phyloP scores from a whole-genome alignment of 495 filamentous ascomycete genomes.

The Tuber microsphaerosporum region DNA sequence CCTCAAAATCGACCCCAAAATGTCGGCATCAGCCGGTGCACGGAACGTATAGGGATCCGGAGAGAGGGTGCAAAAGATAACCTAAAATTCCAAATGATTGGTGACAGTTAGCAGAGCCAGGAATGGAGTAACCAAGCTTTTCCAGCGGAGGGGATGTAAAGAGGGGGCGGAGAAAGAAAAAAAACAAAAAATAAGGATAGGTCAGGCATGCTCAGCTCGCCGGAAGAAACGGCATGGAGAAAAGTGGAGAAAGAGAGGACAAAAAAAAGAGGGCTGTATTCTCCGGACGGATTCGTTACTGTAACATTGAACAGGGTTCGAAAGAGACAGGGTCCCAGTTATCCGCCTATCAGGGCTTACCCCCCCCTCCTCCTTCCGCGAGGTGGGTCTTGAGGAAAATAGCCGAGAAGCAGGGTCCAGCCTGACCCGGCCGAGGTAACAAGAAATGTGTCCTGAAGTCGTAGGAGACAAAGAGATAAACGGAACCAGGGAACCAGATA shows the following conservation, averaged over 20 bases:
- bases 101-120: constrained; percentile 28
- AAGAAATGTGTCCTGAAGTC: constrained; percentile 4
- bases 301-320: background rate
- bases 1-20: constrained; percentile 62
- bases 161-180: constrained; percentile 42
- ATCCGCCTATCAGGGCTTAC: background rate
- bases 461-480: constrained; percentile 11
- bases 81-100: constrained; percentile 21
- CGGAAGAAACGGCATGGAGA: background rate
- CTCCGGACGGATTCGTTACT: background rate
- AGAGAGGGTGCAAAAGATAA: constrained; percentile 61
- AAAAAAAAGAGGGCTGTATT: background rate
- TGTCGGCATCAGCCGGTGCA: constrained; percentile 57
- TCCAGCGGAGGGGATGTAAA: background rate
- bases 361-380: background rate
- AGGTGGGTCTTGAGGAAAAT: background rate
- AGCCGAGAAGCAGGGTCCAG: constrained; percentile 16
- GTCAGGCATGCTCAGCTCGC: constrained; percentile 1
- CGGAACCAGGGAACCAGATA: constrained; percentile 2
- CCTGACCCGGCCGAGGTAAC: constrained; percentile 21
- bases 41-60: constrained; percentile 57
- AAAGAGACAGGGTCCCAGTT: background rate
- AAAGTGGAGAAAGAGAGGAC: background rate
- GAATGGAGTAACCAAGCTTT: constrained; percentile 32
- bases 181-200: constrained; percentile 12